Conservation (phyloP, 208 protist species). For the Crithidia acanthocephali region DNA sequence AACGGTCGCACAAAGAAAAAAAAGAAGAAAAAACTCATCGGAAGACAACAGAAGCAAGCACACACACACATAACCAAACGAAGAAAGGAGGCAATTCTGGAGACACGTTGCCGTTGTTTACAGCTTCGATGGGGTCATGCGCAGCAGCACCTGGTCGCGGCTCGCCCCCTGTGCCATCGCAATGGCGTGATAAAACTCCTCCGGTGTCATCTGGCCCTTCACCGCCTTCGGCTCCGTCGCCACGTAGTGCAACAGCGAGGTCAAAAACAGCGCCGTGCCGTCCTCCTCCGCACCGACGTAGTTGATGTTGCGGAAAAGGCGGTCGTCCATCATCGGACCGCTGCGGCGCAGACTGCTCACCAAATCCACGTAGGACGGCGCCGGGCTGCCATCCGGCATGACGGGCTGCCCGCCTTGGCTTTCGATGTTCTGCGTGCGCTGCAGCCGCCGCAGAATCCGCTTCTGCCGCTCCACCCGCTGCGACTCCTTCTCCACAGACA, state of each 20-base stretch:
- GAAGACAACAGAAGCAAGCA: too few species aligned
- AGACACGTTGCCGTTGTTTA: too few species aligned
- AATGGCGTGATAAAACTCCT: conserved; percentile 38
- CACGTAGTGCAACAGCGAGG: conserved; percentile 49
- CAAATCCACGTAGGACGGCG: conserved; percentile 47
- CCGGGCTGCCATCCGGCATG: conserved; percentile 54
- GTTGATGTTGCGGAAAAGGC: conserved; percentile 57
- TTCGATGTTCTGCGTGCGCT: conserved; percentile 33
- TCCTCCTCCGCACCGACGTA: conserved; percentile 84
- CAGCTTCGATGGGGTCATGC: conserved; percentile 19
- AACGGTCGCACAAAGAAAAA: too few species aligned
- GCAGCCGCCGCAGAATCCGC: conserved; percentile 59
- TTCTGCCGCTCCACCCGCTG: conserved; percentile 71
- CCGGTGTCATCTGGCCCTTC: conserved; percentile 1
- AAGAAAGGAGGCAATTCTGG: too few species aligned
- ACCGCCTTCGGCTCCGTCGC: conserved; percentile 1
- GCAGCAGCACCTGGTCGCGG: conserved; percentile 24
- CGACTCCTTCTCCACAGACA: conserved; percentile 72
- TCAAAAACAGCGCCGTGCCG: conserved; percentile 65
- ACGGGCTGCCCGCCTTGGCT: conserved; percentile 19
- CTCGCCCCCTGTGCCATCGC: conserved; percentile 26
- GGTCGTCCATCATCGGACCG: conserved; percentile 85
- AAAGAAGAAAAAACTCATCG: too few species aligned
- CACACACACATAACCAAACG: too few species aligned
- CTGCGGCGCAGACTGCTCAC: conserved; percentile 34